phyloP scores from a whole-genome alignment of 192 early-diverging fungal species.

The Coemansia sp. region DNA sequence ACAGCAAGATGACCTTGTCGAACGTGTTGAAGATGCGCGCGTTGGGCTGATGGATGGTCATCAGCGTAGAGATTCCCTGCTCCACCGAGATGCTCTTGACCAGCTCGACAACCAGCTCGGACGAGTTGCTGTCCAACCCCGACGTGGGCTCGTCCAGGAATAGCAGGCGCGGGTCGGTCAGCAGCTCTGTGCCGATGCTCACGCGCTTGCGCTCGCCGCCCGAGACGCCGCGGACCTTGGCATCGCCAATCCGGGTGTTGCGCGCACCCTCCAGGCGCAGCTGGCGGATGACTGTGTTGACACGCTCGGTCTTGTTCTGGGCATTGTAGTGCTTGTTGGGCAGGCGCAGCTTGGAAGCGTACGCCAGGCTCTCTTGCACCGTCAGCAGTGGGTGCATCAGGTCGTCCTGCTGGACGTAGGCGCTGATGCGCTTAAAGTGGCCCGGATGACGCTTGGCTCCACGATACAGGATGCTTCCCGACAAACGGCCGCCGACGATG shows the following conservation, averaged over 20 bases:
- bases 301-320: slow-evolving; percentile 55
- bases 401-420: too few relatives aligned
- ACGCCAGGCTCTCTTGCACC: too few relatives aligned
- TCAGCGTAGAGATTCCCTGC: slow-evolving; percentile 66
- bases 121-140: too few relatives aligned
- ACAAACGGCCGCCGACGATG: too few relatives aligned
- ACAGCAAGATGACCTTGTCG: slow-evolving; percentile 74
- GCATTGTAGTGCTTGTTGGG: too few relatives aligned
- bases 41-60: slow-evolving; percentile 88
- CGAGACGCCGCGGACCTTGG: slow-evolving; percentile 61
- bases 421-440: too few relatives aligned
- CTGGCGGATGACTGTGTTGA: slow-evolving; percentile 62
- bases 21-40: slow-evolving; percentile 78
- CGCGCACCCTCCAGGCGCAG: slow-evolving; percentile 63
- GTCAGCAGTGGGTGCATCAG: too few relatives aligned
- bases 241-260: slow-evolving; percentile 58
- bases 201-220: slow-evolving; percentile 68
- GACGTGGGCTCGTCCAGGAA: slow-evolving; percentile 59
- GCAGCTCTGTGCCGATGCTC: slow-evolving; percentile 51
- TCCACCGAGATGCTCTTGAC: slow-evolving; percentile 59
- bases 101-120: slow-evolving; percentile 61
- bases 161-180: slow-evolving; percentile 55
- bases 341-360: too few relatives aligned
- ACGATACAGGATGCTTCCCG: too few relatives aligned
- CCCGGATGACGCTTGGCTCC: too few relatives aligned